Percentiles rank a stretch among this genome's conserved stretches.
Evolutionary conservation across 2,329 filamentous ascomycete genomes (phyloP).

Genomic region (Aspergillus fischeri): DNA sequence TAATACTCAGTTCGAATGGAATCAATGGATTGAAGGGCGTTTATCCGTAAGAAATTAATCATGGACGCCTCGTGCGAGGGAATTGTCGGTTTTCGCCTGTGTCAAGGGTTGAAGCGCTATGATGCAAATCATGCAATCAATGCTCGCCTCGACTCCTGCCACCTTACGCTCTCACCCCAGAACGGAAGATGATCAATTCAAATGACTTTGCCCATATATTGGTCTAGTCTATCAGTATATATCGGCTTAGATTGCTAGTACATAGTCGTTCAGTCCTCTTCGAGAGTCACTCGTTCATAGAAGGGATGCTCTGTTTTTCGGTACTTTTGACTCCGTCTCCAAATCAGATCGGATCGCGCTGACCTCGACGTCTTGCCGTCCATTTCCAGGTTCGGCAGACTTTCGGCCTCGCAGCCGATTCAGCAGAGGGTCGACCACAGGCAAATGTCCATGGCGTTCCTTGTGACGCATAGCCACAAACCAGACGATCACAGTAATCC

Average conservation of each 20-base stretch:
- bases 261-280: no score
- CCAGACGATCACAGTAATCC: slow-evolving; percentile 65
- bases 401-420: background rate
- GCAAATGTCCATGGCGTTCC: slow-evolving; percentile 49
- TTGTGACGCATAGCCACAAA: slow-evolving; percentile 64
- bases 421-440: background rate
- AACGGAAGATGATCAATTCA: background rate
- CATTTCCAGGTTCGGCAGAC: background rate
- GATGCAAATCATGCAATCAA: background rate
- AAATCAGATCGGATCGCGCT: background rate
- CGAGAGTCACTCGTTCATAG: background rate
- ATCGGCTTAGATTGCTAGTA: background rate
- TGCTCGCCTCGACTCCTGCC: background rate
- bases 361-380: background rate
- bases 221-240: background rate
- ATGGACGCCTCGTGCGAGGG: no score
- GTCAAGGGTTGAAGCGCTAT: background rate
- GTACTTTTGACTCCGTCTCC: background rate
- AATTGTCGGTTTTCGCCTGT: background rate
- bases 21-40: background rate
- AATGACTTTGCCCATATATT: background rate
- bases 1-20: background rate
- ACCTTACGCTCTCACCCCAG: no score
- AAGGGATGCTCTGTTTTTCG: background rate
- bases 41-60: background rate